These are phyloP conservation scores for Cenchrus purpureus DNA, from an alignment of 176 grass and related monocot genomes.

Conservation along the genomic window DNA sequence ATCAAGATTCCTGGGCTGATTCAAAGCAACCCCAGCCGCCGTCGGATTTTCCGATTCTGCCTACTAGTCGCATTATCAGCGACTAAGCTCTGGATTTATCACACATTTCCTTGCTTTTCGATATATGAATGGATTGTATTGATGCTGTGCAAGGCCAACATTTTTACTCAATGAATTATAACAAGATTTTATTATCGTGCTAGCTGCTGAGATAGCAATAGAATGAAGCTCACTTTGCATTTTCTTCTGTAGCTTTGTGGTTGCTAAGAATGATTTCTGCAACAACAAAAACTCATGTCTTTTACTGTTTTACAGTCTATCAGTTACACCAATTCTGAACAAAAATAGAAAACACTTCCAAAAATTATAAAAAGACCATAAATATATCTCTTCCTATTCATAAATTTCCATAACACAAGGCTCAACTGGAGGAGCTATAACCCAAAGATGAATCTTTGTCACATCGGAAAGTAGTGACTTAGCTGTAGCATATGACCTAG, in stretches of 20 bases:
- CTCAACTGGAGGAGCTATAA: neutral
- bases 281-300: neutral
- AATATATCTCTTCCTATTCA: neutral
- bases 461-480: neutral
- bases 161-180: slow-evolving; percentile 35
- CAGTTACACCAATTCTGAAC: neutral
- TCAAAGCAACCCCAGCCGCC: slow-evolving; percentile 23
- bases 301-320: neutral
- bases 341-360: neutral
- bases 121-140: slow-evolving; percentile 36
- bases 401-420: neutral
- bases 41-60: slow-evolving; percentile 28
- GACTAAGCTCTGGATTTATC: slow-evolving; percentile 48
- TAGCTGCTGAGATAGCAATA: neutral
- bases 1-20: slow-evolving; percentile 33
- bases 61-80: slow-evolving; percentile 44
- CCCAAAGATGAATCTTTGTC: slow-evolving; percentile 7
- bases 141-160: slow-evolving; percentile 40
- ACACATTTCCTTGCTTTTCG: slow-evolving; percentile 39
- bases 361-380: neutral
- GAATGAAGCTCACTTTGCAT: neutral
- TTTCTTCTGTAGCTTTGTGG: neutral
- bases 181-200: neutral
- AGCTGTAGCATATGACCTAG: neutral
- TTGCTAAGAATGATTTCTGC: neutral